Conservation (phyloP, 2,329 filamentous ascomycete species). For the Gliomastix tumulicola region DNA sequence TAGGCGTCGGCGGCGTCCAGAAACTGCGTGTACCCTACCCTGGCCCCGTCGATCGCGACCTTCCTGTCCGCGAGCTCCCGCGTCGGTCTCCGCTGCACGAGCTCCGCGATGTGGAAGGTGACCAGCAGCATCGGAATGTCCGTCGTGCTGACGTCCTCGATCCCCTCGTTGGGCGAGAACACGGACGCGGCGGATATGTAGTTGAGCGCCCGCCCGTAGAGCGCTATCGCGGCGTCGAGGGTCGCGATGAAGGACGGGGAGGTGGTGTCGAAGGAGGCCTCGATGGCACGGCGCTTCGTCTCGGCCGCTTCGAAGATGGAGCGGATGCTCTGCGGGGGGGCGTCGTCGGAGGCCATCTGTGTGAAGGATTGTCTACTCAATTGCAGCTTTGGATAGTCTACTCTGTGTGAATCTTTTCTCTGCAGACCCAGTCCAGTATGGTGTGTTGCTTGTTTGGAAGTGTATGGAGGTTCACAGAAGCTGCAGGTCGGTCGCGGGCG, state of each 20-base stretch:
- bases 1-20: conserved; percentile 74
- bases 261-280: conserved; percentile 57
- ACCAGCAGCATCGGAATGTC: conserved; percentile 81
- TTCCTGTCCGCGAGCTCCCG: conserved; percentile 50
- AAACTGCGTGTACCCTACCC: conserved; percentile 71
- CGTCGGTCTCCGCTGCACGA: conserved; percentile 61
- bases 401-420: too few relatives aligned
- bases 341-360: conserved; percentile 27
- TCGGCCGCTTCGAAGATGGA: conserved; percentile 44
- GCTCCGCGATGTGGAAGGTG: conserved; percentile 71
- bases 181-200: conserved; percentile 66
- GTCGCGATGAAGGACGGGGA: conserved; percentile 60
- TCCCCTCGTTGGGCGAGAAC: conserved; percentile 83
- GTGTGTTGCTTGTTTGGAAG: too few relatives aligned
- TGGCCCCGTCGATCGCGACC: conserved; percentile 52
- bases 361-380: too few relatives aligned
- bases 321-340: conserved; percentile 42
- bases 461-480: too few relatives aligned
- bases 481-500: too few relatives aligned
- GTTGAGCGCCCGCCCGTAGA: conserved; percentile 66
- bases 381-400: too few relatives aligned
- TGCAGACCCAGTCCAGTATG: too few relatives aligned
- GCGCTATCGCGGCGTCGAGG: conserved; percentile 58
- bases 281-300: conserved; percentile 46
- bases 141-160: conserved; percentile 81